A percentile compares a stretch with the other conserved stretches of the same genome.
Conservation (phyloP, 495 filamentous ascomycete genomes). For the Penicillium atrosanguineum region DNA sequence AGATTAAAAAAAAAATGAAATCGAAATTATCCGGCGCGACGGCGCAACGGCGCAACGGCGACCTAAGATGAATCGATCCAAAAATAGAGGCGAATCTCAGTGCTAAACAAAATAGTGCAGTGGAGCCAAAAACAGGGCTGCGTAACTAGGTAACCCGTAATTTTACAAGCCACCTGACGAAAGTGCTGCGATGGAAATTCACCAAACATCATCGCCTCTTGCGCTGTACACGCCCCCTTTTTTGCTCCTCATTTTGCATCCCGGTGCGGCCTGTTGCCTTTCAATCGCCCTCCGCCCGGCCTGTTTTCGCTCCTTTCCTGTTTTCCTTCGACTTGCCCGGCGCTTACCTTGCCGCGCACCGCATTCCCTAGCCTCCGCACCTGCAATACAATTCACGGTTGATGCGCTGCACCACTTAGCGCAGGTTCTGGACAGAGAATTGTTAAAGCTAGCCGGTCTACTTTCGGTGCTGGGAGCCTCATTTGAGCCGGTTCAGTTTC, state of each 20-base stretch:
- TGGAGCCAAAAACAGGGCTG: conserved; percentile 12
- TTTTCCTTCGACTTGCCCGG: conserved; percentile 6
- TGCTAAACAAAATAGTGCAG: conserved; percentile 7
- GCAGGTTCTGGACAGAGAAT: background rate
- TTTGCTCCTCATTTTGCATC: conserved; percentile 6
- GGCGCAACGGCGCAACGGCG: conserved; percentile 6
- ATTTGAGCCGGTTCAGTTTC: conserved; percentile 4
- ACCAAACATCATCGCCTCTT: conserved; percentile 19
- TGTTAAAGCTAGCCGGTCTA: conserved; percentile 2
- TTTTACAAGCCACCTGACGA: conserved; percentile 33
- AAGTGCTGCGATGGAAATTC: conserved; percentile 17
- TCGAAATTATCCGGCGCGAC: too few relatives aligned
- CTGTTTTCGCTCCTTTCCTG: conserved; percentile 15
- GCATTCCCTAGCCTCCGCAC: conserved; percentile 10
- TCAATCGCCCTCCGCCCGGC: conserved; percentile 6
- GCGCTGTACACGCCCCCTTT: conserved; percentile 6
- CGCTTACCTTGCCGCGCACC: conserved; percentile 24
- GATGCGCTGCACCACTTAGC: conserved; percentile 4
- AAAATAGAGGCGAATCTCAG: conserved; percentile 18
- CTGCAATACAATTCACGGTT: conserved; percentile 9
- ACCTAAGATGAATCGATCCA: conserved; percentile 10
- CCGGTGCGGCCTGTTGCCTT: conserved; percentile 1
- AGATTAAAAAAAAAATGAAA: too few relatives aligned
- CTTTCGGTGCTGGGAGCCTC: conserved; percentile 3
- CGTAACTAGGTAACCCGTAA: conserved; percentile 10